These are phyloP conservation scores for Saccharomycopsis crataegensis DNA, from an alignment of 1,139 yeast species.

Conservation along the genomic window DNA sequence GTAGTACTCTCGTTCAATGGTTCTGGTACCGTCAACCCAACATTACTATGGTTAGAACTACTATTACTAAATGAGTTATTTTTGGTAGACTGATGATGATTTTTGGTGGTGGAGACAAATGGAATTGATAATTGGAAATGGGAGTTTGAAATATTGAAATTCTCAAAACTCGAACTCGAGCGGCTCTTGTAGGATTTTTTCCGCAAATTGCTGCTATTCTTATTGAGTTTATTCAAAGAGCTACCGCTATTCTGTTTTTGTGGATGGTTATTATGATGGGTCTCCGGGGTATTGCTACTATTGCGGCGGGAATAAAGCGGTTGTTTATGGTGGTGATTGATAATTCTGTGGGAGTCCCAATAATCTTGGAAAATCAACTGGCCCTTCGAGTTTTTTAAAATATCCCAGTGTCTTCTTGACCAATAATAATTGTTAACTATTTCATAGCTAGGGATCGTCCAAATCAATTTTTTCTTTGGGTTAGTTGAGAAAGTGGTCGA, in stretches of 20 bases:
- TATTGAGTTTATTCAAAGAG: neutral
- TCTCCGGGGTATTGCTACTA: neutral
- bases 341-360: too few relatives aligned
- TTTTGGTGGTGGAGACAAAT: neutral
- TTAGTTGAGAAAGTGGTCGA: conserved; percentile 8
- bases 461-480: conserved; percentile 4
- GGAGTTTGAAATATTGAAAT: neutral
- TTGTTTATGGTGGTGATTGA: neutral
- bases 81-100: neutral
- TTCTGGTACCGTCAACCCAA: neutral
- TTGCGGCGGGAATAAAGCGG: neutral
- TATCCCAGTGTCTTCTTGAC: conserved; percentile 9
- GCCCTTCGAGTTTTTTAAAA: neutral
- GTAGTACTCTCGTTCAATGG: neutral
- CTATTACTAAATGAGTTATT: neutral
- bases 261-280: neutral
- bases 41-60: neutral
- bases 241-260: neutral
- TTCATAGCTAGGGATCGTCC: conserved; percentile 9
- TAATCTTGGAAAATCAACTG: conserved; percentile 2
- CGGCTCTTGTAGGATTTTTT: neutral
- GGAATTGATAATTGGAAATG: neutral
- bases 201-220: neutral
- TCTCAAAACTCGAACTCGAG: neutral
- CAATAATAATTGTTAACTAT: conserved; percentile 6